A percentile compares a stretch with the other conserved stretches of the same genome.
phyloP scores from a whole-genome alignment of 768 basidiomycete species.

The Xerocomellus dryophilus region DNA sequence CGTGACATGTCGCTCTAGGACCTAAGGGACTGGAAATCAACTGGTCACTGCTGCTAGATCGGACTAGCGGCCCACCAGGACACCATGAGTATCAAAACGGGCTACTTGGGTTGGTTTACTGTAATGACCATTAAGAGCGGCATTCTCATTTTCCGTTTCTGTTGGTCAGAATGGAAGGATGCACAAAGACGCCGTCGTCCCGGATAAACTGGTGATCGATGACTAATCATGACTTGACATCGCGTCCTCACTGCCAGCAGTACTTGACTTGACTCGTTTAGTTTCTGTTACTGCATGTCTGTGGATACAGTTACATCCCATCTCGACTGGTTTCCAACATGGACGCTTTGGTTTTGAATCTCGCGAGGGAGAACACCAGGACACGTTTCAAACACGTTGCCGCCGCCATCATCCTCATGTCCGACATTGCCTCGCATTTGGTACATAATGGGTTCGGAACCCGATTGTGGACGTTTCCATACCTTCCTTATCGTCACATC shows the following conservation, averaged over 20 bases:
- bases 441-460: constrained; percentile 9
- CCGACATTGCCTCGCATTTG: constrained; percentile 13
- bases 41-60: no score
- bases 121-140: not conserved
- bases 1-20: no score
- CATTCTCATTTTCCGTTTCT: not conserved
- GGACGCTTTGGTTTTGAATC: not conserved
- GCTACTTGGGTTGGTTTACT: no score
- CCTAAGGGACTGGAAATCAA: no score
- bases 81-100: no score
- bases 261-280: not conserved
- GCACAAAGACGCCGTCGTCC: not conserved
- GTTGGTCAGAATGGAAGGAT: not conserved
- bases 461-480: constrained; percentile 9
- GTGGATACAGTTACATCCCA: not conserved
- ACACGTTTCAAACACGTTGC: constrained; percentile 23
- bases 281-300: not conserved
- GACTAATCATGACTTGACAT: not conserved
- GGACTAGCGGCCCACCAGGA: no score
- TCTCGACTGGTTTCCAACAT: not conserved
- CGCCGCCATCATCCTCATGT: constrained; percentile 20
- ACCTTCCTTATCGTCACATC: constrained; percentile 7
- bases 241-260: not conserved
- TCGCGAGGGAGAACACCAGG: not conserved
- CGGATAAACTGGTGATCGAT: not conserved